Evolutionary conservation across 306 rosid genomes (phyloP).

Genomic region (Luffa aegyptiaca): DNA sequence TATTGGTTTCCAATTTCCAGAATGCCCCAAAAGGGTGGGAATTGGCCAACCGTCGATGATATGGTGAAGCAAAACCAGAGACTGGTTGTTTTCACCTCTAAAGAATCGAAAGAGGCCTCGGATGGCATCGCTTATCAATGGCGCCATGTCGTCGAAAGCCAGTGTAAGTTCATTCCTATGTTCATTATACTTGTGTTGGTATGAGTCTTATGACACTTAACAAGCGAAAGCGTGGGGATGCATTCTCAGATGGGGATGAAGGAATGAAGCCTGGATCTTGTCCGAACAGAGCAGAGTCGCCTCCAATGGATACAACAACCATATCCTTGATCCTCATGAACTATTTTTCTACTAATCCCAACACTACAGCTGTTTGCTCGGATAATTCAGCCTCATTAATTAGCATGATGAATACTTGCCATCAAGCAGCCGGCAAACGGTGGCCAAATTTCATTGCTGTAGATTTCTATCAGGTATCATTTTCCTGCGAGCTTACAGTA

Average conservation of each 20-base stretch:
- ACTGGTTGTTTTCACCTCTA: slow-evolving; percentile 73
- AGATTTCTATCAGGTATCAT: slow-evolving; percentile 67
- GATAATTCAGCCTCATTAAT: slow-evolving; percentile 70
- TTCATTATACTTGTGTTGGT: neutral
- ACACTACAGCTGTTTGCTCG: slow-evolving; percentile 38
- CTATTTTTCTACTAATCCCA: slow-evolving; percentile 55
- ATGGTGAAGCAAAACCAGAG: slow-evolving; percentile 75
- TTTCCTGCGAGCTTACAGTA: neutral
- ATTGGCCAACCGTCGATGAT: slow-evolving; percentile 87
- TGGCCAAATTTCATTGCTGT: slow-evolving; percentile 96
- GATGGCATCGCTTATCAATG: slow-evolving; percentile 82
- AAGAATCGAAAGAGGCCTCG: slow-evolving; percentile 52
- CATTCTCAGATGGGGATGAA: slow-evolving; percentile 61
- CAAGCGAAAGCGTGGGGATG: slow-evolving; percentile 1
- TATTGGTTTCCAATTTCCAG: slow-evolving; percentile 51
- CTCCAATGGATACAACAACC: slow-evolving; percentile 47
- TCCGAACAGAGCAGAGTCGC: slow-evolving; percentile 67
- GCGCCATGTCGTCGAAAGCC: slow-evolving; percentile 80
- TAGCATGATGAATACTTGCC: slow-evolving; percentile 47
- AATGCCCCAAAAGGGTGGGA: slow-evolving; percentile 62
- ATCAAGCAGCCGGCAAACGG: slow-evolving; percentile 50
- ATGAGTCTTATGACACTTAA: neutral
- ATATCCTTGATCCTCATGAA: slow-evolving; percentile 57
- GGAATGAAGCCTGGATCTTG: slow-evolving; percentile 67
- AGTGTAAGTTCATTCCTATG: slow-evolving; percentile 39